phyloP scores from a whole-genome alignment of 2,329 filamentous ascomycete genomes.

The Talaromyces piceae region DNA sequence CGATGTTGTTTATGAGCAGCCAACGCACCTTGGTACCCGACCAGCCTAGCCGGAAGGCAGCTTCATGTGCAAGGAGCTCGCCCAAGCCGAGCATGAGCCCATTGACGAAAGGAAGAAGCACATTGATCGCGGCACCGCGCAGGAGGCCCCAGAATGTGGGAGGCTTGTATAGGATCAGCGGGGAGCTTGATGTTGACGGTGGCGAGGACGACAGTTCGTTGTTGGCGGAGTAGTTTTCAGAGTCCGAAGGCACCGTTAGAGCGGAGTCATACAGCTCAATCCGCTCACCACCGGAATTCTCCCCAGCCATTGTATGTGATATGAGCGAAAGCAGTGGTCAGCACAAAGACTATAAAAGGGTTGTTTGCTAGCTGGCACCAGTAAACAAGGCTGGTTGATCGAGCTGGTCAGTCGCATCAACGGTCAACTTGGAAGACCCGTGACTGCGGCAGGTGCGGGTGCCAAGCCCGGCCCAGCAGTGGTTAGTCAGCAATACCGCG shows the following conservation, averaged over 20 bases:
- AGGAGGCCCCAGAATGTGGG: conserved; percentile 81
- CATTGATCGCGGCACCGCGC: conserved; percentile 86
- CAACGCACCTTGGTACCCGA: conserved; percentile 75
- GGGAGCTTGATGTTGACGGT: conserved; percentile 30
- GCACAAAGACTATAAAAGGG: not conserved
- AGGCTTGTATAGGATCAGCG: conserved; percentile 65
- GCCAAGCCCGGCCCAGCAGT: not conserved
- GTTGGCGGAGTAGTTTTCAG: conserved; percentile 40
- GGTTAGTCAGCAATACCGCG: not conserved
- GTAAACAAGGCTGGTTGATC: not conserved
- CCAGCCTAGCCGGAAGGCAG: conserved; percentile 89
- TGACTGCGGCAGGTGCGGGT: conserved; percentile 12
- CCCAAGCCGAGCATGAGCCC: conserved; percentile 98
- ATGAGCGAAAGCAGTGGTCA: not conserved
- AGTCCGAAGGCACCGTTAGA: conserved; percentile 41
- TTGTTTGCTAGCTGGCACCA: not conserved
- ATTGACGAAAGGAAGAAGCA: conserved; percentile 93
- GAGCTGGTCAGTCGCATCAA: not conserved
- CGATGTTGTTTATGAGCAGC: not conserved
- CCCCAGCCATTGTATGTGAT: conserved; percentile 26
- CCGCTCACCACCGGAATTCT: conserved; percentile 21
- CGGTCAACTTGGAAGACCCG: not conserved
- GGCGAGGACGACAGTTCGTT: conserved; percentile 28
- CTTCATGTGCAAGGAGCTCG: conserved; percentile 92
- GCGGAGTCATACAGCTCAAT: conserved; percentile 37